Conservation (phyloP, 306 rosid genomes). For the Sechiopsis laciniata region DNA sequence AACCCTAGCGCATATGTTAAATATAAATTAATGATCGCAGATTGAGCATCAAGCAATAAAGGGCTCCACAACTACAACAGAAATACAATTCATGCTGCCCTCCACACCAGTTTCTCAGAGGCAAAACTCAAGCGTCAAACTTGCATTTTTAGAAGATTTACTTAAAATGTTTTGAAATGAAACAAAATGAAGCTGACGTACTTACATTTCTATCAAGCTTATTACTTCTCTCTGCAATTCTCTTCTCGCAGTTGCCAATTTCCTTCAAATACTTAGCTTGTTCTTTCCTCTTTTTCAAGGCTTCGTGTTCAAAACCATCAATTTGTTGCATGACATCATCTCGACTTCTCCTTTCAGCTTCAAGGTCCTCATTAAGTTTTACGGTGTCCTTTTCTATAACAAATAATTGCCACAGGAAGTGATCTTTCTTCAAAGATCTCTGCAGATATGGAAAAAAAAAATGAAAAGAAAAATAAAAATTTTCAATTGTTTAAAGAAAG, state of each 20-base stretch:
- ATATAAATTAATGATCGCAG: neutral
- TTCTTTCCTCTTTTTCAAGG: conserved; percentile 76
- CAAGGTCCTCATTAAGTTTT: conserved; percentile 64
- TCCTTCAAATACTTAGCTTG: conserved; percentile 75
- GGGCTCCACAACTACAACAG: neutral
- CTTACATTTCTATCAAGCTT: conserved; percentile 89
- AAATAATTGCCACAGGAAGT: conserved; percentile 83
- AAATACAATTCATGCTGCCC: neutral
- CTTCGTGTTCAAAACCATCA: conserved; percentile 58
- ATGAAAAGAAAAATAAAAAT: conserved; percentile 1
- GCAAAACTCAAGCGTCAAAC: conserved; percentile 5
- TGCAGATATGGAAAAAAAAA: conserved; percentile 34
- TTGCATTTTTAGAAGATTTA: neutral
- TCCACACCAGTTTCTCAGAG: neutral
- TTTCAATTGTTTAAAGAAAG: neutral
- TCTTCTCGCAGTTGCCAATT: conserved; percentile 63
- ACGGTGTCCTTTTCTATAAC: conserved; percentile 66
- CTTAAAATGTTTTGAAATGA: neutral
- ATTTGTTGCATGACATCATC: conserved; percentile 64
- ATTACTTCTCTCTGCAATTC: conserved; percentile 61
- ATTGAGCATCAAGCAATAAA: neutral
- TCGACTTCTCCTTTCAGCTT: conserved; percentile 57
- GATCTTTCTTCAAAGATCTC: conserved; percentile 78
- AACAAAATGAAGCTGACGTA: conserved; percentile 16
- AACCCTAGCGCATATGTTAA: neutral